A percentile compares a stretch with the other conserved stretches of the same genome.
These are phyloP conservation scores for Phytophthora vignae DNA, from an alignment of 352 stramenopile species.

Conservation along the genomic window DNA sequence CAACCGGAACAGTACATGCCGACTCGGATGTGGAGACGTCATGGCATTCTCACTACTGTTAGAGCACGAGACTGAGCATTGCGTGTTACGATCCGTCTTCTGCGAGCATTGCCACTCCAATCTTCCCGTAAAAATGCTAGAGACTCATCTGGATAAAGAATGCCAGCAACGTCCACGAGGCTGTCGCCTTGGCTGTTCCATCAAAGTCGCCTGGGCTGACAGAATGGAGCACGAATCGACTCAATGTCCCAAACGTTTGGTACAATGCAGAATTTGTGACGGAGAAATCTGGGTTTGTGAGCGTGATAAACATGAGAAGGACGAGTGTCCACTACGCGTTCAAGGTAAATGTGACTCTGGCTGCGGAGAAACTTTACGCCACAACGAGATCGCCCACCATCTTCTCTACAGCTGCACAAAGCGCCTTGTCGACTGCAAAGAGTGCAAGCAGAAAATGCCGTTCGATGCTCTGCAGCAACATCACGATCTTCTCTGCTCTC, in stretches of 20 bases:
- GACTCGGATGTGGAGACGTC: conserved; percentile 64
- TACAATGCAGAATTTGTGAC: conserved; percentile 60
- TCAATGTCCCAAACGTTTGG: conserved; percentile 68
- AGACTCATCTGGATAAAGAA: conserved; percentile 40
- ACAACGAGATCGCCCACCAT: conserved; percentile 70
- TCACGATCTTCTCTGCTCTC: conserved; percentile 50
- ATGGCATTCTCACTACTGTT: conserved; percentile 52
- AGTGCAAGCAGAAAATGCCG: conserved; percentile 50
- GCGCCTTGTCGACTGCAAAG: conserved; percentile 54
- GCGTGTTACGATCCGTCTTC: conserved; percentile 47
- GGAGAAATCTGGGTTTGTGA: conserved; percentile 58
- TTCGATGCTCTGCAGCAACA: conserved; percentile 54
- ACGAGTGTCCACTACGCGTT: conserved; percentile 64
- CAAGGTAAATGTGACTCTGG: conserved; percentile 56
- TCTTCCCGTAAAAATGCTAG: conserved; percentile 38
- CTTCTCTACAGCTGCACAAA: conserved; percentile 61
- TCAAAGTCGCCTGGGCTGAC: conserved; percentile 37
- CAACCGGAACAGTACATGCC: conserved; percentile 61
- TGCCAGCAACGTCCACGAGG: conserved; percentile 52
- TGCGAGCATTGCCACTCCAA: conserved; percentile 64
- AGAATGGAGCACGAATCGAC: conserved; percentile 44
- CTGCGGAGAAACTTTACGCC: conserved; percentile 50
- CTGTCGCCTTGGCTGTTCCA: conserved; percentile 60
- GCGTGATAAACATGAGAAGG: conserved; percentile 39
- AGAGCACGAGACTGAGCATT: conserved; percentile 65